phyloP scores from a whole-genome alignment of 1,284 basidiomycete genomes.

The Singerocomus inundabilis region DNA sequence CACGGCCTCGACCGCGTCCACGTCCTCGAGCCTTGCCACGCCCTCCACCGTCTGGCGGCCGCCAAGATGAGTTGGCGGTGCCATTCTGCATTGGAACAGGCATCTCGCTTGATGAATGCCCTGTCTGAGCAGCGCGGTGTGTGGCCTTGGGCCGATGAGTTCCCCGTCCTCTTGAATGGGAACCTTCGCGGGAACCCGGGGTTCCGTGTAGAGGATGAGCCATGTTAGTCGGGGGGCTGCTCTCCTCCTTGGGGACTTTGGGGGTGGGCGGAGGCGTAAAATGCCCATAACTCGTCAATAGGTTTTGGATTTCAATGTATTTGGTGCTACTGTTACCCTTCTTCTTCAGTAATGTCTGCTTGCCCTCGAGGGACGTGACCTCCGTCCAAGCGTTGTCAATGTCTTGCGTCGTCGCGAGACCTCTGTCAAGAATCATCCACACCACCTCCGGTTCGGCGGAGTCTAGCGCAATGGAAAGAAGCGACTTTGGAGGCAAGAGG shows the following conservation, averaged over 20 bases:
- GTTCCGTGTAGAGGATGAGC: background rate
- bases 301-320: constrained; percentile 50
- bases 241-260: constrained; percentile 21
- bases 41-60: constrained; percentile 13
- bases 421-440: constrained; percentile 59
- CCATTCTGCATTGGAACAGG: constrained; percentile 6
- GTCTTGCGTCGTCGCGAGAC: constrained; percentile 47
- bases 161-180: constrained; percentile 10
- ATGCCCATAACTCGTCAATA: constrained; percentile 53
- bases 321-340: constrained; percentile 33
- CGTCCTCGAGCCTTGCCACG: constrained; percentile 42
- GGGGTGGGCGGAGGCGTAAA: constrained; percentile 49
- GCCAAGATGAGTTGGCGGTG: constrained; percentile 6
- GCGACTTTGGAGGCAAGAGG: constrained; percentile 38
- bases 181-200: background rate
- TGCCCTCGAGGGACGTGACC: constrained; percentile 40
- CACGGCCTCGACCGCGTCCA: constrained; percentile 32
- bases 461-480: constrained; percentile 56
- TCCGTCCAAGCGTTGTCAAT: constrained; percentile 51
- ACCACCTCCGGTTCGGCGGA: constrained; percentile 59
- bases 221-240: constrained; percentile 4
- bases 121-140: background rate
- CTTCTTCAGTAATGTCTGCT: constrained; percentile 30
- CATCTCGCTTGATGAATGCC: background rate
- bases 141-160: constrained; percentile 7